These are phyloP conservation scores for Nasturtium officinale DNA, from an alignment of 345 rosid genomes.

Conservation along the genomic window DNA sequence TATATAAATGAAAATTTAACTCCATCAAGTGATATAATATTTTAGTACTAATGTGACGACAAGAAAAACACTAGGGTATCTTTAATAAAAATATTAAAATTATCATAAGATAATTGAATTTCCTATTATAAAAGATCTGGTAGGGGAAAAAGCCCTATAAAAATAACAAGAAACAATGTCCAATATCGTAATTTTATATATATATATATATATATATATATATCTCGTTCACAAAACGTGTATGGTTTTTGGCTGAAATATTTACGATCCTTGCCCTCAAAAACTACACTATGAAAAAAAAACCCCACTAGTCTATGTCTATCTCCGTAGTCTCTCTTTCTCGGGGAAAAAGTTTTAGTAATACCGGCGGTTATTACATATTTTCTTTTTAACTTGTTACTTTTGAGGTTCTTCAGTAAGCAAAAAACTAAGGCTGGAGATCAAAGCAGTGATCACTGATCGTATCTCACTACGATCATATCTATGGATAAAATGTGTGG, in stretches of 20 bases:
- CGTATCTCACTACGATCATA: constrained; percentile 21
- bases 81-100: background rate
- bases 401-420: background rate
- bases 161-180: background rate
- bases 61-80: background rate
- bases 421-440: constrained; percentile 6
- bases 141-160: no score
- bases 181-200: constrained; percentile 5
- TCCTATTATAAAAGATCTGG: no score
- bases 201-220: no score
- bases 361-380: background rate
- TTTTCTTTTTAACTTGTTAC: background rate
- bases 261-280: constrained; percentile 24
- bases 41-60: background rate
- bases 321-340: constrained; percentile 10
- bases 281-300: constrained; percentile 2
- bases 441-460: constrained; percentile 17
- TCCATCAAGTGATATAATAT: background rate
- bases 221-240: background rate
- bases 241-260: background rate
- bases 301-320: constrained; percentile 10
- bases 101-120: background rate
- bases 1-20: no score
- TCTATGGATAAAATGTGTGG: constrained; percentile 43
- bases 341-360: background rate